Evolutionary conservation across 805 yeast species (phyloP), one percentile per base, ranked within the genome.

Genomic region (Yarrowia divulgata): DNA sequence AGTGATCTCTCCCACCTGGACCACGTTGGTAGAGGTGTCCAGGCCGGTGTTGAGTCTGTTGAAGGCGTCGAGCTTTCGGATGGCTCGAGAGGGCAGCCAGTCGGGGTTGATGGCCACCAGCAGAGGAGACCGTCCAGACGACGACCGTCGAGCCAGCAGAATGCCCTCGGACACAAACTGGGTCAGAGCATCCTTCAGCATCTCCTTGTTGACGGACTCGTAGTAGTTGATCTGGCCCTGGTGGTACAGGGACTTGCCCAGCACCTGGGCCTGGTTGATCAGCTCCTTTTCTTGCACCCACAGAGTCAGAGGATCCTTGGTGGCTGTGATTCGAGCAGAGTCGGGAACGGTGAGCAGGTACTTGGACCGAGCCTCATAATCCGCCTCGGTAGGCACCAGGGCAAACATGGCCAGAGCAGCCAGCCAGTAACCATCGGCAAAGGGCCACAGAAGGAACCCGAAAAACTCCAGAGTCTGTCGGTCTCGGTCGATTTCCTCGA

Each of bases 341-440:
- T 57, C 63, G 14, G 52, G 43, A 18, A 39, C 60, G 8, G 55
- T 39, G 23, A 19, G 23, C 48, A 57, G 48, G 48, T 57, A 57
- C 63, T 57, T 57, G 16, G 63, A 19, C 16, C 55, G 46, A 14
- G 54, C 70, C 23, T 42, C 67, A n/a, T 46, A 42, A 19, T 72
- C 74, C 4, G 70, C 71, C 12, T 64, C 67, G 40, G 70, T 67
- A 2, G 79, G 77, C 7, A 79, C 76, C 67, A 81, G 72, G 39
- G 78, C 71, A 67, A 77, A 77, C 69, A 81, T 69, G 23, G 82
- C 71, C 39, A 79, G 73, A 8, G 80, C 74, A 2, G 80, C 79
- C 19, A 80, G 72, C 82, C 83, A 81, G 73, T 78, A 81, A 12
- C 83, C 83, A 49, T 81, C 83, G 52, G 80, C 74, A 70, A 78